Evolutionary conservation across 2,329 filamentous ascomycete species (phyloP).

Genomic region (Clonostachys rhizophaga): DNA sequence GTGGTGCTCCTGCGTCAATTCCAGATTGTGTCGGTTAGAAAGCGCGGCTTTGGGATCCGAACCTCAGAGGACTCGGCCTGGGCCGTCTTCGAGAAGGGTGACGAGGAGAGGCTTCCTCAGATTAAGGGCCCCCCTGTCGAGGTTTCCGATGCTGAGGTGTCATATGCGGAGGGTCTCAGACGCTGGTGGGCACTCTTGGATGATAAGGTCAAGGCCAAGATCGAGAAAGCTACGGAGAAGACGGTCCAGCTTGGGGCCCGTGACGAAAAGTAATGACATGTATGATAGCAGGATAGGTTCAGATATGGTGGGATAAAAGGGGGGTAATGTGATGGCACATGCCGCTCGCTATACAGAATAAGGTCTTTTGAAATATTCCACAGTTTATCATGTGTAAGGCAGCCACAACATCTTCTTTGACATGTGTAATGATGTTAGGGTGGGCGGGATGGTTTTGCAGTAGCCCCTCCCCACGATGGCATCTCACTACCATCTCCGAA

Average conservation of each 20-base stretch:
- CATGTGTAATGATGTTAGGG: too few relatives aligned
- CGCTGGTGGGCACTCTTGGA: constrained; percentile 46
- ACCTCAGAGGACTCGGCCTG: constrained; percentile 54
- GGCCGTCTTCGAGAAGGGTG: constrained; percentile 52
- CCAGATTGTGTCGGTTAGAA: constrained; percentile 45
- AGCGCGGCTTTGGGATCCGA: constrained; percentile 50
- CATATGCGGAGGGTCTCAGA: constrained; percentile 41
- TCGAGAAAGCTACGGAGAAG: constrained; percentile 40
- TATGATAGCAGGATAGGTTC: too few relatives aligned
- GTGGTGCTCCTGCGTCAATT: constrained; percentile 54
- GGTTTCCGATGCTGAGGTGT: constrained; percentile 41
- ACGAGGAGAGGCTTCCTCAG: constrained; percentile 37
- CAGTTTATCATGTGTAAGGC: background rate
- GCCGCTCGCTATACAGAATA: background rate
- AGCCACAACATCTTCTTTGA: background rate
- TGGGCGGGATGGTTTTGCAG: too few relatives aligned
- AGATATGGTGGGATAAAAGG: background rate
- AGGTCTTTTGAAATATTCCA: background rate
- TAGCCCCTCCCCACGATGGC: too few relatives aligned
- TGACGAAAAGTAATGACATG: too few relatives aligned
- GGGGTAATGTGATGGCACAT: background rate
- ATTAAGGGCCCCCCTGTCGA: constrained; percentile 58
- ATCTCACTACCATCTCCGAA: too few relatives aligned
- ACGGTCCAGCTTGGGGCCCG: constrained; percentile 9
- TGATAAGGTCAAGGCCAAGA: constrained; percentile 34